Evolutionary conservation across 73 alveolate species (phyloP), one percentile per base, ranked within the genome.

Genomic region (Tetrahymena thermophila): DNA sequence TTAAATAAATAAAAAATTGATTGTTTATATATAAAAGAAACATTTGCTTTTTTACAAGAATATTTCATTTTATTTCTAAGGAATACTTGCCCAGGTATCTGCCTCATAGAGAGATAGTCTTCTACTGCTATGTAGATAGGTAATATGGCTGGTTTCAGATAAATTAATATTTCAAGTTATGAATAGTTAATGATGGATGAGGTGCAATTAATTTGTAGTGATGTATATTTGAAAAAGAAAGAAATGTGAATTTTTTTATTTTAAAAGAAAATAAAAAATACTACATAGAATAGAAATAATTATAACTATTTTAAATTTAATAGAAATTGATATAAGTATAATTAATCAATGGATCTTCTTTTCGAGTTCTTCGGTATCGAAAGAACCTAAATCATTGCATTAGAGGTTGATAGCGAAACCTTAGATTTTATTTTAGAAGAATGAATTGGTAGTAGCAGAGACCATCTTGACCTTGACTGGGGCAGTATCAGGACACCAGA

Each of bases 381-480:
- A 40, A 71, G 89, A 71, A 71, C 42, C 13, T 71, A 71, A 71
- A 71, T 71, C 89, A 25, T 71, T 71, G 89, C 89, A 71, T 71
- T 71, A 40, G 89, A 71, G 89, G 37, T 42, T 16, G 1, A 71
- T 9, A 17, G 89, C 89, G 31, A n/a, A 71, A n/a, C 89, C 89
- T 71, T 71, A 34, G 89, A 71, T 71, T 71, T 71, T 71, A 71
- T 71, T 71, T 71, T 71, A 71, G 89, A 71, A 71, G 89, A 71
- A 71, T 71, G 13, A 34, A 71, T 71, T 71, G 89, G 89, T 71
- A 7, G 89, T n/a, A 28, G 89, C 89, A 71, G 89, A 71, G n/a
- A 71, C 89, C 89, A 71, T 71, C 89, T 71, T 71, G n/a, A 71
- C 89, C 89, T 71, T 71, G 37, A 71, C 89, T n/a, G 89, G 89